phyloP scores from a whole-genome alignment of 306 rosid species.

The Hippophae gyantsensis region DNA sequence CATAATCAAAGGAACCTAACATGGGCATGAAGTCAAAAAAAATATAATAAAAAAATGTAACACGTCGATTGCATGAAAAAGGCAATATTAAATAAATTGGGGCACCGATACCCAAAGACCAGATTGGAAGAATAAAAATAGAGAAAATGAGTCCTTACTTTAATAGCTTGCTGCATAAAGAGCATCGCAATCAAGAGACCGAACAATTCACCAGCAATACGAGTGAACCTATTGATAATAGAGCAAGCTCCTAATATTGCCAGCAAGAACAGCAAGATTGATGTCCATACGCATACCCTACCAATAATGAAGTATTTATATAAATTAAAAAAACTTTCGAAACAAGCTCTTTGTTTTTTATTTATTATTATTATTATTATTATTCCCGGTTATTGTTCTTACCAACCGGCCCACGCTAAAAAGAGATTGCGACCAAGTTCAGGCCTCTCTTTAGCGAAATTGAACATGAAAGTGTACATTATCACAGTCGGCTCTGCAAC shows the following conservation, averaged over 20 bases:
- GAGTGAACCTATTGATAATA: slow-evolving; percentile 87
- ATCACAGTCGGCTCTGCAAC: slow-evolving; percentile 99
- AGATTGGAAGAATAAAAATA: not conserved
- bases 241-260: slow-evolving; percentile 94
- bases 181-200: slow-evolving; percentile 97
- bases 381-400: slow-evolving; percentile 6
- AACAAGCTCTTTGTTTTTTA: not conserved
- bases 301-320: slow-evolving; percentile 6
- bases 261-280: slow-evolving; percentile 60
- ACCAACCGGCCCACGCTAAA: slow-evolving; percentile 95
- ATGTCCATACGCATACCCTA: slow-evolving; percentile 98
- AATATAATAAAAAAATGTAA: no score
- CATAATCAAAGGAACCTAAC: no score
- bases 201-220: slow-evolving; percentile 87
- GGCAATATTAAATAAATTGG: no score
- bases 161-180: slow-evolving; percentile 92
- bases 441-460: slow-evolving; percentile 72
- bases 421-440: slow-evolving; percentile 66
- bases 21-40: no score
- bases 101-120: no score
- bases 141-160: slow-evolving; percentile 36
- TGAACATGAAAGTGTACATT: slow-evolving; percentile 91
- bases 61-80: no score
- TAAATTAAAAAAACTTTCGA: not conserved
- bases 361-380: not conserved